These are phyloP conservation scores for Diaporthe sp. DNA, from an alignment of 2,329 filamentous ascomycete species.

Conservation along the genomic window DNA sequence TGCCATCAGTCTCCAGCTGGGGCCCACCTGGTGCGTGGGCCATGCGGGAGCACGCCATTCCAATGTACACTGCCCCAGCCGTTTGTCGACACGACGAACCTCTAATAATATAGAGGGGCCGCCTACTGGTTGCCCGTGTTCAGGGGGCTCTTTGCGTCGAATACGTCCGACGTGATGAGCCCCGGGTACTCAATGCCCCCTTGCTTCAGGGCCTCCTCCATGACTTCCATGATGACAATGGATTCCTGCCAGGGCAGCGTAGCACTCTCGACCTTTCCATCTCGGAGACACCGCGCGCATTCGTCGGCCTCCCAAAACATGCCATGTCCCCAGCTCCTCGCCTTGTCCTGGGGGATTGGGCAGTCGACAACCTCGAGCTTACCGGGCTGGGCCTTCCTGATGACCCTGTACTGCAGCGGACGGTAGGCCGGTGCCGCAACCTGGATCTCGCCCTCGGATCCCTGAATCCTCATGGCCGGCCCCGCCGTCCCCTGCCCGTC, in stretches of 20 bases:
- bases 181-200: constrained; percentile 65
- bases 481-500: constrained; percentile 68
- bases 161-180: constrained; percentile 66
- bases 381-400: constrained; percentile 62
- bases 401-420: constrained; percentile 73
- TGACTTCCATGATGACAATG: constrained; percentile 83
- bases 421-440: constrained; percentile 78
- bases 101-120: neutral
- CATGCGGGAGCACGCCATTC: neutral
- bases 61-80: constrained; percentile 2
- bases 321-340: constrained; percentile 72
- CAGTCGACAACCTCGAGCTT: constrained; percentile 62
- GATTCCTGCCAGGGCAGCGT: constrained; percentile 80
- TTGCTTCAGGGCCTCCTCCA: constrained; percentile 66
- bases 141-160: constrained; percentile 68
- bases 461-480: constrained; percentile 82
- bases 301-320: constrained; percentile 75
- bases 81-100: constrained; percentile 17
- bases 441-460: constrained; percentile 84
- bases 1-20: neutral
- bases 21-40: neutral
- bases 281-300: constrained; percentile 63
- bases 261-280: constrained; percentile 81
- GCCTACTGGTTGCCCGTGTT: constrained; percentile 60
- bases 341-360: constrained; percentile 62